Evolutionary conservation across 176 grass and related monocot species (phyloP).

Genomic region (Carex cristatella): DNA sequence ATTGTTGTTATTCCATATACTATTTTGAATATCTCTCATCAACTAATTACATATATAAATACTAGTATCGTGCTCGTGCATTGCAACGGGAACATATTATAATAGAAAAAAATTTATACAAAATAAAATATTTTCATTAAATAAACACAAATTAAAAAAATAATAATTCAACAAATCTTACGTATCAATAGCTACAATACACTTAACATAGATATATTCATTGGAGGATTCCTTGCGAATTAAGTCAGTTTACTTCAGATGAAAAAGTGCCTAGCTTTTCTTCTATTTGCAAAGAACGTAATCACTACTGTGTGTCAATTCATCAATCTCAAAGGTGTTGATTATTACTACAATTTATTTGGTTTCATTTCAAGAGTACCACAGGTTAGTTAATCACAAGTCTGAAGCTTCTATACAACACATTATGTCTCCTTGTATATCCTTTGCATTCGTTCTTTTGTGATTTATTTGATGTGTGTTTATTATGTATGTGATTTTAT

Average conservation of each 20-base stretch:
- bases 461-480: not conserved
- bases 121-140: no score
- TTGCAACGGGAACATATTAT: no score
- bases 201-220: not conserved
- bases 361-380: not conserved
- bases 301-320: not conserved
- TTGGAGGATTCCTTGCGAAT: not conserved
- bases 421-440: not conserved
- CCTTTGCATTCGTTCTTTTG: not conserved
- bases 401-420: not conserved
- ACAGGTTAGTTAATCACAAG: not conserved
- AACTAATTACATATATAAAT: no score
- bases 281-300: not conserved
- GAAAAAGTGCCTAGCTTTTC: not conserved
- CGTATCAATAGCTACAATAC: not conserved
- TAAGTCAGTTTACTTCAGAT: not conserved
- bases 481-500: not conserved
- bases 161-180: constrained; percentile 28
- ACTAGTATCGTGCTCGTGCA: no score
- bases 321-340: not conserved
- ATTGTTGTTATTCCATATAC: no score
- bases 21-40: no score
- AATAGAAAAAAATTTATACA: no score
- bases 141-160: no score
- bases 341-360: not conserved